phyloP scores from a whole-genome alignment of 768 basidiomycete species.

The Kwoniella heveanensis region DNA sequence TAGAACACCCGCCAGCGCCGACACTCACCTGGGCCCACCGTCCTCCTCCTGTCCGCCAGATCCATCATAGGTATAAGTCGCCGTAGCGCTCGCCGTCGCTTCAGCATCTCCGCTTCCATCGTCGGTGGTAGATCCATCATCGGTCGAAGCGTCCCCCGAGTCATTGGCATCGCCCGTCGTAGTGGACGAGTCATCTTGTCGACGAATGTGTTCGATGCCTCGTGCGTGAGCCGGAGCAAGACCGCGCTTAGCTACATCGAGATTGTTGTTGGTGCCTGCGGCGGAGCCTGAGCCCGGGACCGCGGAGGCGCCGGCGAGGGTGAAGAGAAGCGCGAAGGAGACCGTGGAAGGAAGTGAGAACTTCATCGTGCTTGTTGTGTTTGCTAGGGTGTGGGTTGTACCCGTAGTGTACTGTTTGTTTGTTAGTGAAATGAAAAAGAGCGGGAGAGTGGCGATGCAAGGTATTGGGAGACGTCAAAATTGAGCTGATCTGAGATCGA shows the following conservation, averaged over 20 bases:
- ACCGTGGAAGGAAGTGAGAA: conserved; percentile 7
- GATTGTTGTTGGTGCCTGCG: neutral
- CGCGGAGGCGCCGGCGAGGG: conserved; percentile 3
- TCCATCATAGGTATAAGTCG: conserved; percentile 11
- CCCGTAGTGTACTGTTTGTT: too few relatives aligned
- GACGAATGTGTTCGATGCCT: neutral
- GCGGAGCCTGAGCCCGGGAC: neutral
- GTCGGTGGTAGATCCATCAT: conserved; percentile 10
- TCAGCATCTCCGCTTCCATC: neutral
- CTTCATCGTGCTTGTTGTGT: conserved; percentile 11
- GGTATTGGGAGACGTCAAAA: neutral
- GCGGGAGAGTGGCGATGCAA: neutral
- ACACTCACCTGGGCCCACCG: conserved; percentile 19
- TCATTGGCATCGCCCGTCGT: neutral
- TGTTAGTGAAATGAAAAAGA: neutral
- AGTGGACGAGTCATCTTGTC: conserved; percentile 6
- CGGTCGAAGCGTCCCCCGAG: conserved; percentile 11
- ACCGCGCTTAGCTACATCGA: neutral
- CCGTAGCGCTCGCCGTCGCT: too few relatives aligned
- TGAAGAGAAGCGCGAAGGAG: conserved; percentile 13
- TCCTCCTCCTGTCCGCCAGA: conserved; percentile 18
- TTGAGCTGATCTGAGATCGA: too few relatives aligned
- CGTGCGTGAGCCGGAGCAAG: neutral
- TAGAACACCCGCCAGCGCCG: too few relatives aligned
- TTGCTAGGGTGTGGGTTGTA: neutral